Base-by-base conservation (phyloP, 495 filamentous ascomycete species). In the Podospora anserina region DNA sequence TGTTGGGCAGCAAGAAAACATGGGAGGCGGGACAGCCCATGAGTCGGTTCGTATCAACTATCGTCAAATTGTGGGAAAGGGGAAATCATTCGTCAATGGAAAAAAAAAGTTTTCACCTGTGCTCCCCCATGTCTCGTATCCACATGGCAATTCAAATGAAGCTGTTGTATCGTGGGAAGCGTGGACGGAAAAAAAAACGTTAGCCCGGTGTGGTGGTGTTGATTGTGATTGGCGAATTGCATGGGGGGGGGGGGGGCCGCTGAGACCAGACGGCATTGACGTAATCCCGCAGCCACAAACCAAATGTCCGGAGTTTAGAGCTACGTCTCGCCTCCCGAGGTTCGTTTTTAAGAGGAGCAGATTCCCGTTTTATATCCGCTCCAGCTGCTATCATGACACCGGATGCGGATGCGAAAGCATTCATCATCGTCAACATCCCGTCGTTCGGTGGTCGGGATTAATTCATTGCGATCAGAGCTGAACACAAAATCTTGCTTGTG, bases 81-180 rank as follows among this genome's bases (percentile, higher is more conserved):
- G 27, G 27, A 30, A 32, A 23, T 23, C 1, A 23, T 23, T 1
- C 7, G n/a, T 15, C 4, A 39, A 44, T 23, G 55, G 67, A 57
- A 60, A 66, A 30, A n/a, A 63, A 58, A 69, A 70, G 66, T 64
- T 70, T 64, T 39, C 65, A 39, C 60, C 16, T 65, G 23, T 2
- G 23, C 32, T 28, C 20, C 28, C 28, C 64, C 53, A 69, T 49
- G 39, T 49, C 39, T 49, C 39, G 39, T 49, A 49, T 49, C 39
- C 39, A 49, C 39, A 49, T 49, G 39, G 39, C 7, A 49, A 1
- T 49, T 49, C 39, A 49, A 6, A 49, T 49, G 39, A 49, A 49
- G 39, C 39, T 49, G 39, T 49, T 49, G 39, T 11, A 49, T 49
- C 39, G 39, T 49, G 30, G 30, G 30, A 32, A 32, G 30, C 30